These are phyloP conservation scores for Hyphopichia buzzinii DNA, from an alignment of 1,139 yeast genomes.

Conservation along the genomic window DNA sequence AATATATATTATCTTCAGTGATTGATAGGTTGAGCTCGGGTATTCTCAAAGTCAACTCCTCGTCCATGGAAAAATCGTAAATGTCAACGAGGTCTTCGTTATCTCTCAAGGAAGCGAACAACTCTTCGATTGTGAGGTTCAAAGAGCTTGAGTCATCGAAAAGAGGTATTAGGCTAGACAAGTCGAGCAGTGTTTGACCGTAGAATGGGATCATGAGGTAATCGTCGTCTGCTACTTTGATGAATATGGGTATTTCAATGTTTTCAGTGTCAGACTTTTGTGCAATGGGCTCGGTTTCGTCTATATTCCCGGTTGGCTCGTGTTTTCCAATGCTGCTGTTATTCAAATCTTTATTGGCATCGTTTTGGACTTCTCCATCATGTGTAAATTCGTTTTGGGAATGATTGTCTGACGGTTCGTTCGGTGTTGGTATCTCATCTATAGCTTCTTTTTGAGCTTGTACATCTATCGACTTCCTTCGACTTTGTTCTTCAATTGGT, in stretches of 20 bases:
- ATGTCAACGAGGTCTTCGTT: constrained; percentile 29
- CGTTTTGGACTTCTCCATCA: background rate
- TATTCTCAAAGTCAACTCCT: constrained; percentile 32
- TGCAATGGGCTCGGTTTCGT: background rate
- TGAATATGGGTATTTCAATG: constrained; percentile 16
- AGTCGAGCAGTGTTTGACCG: constrained; percentile 7
- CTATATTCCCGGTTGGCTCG: background rate
- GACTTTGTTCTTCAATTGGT: no score
- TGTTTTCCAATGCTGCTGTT: background rate
- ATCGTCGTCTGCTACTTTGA: constrained; percentile 20
- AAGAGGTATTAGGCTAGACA: constrained; percentile 19
- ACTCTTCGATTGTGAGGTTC: constrained; percentile 19
- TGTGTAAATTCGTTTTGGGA: background rate
- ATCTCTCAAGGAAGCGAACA: constrained; percentile 25
- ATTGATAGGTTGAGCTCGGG: constrained; percentile 33
- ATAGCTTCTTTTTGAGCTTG: no score
- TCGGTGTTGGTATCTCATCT: no score
- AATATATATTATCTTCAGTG: constrained; percentile 40
- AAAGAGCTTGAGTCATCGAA: constrained; percentile 20
- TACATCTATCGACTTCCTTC: no score
- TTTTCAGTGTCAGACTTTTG: background rate
- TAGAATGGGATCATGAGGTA: constrained; percentile 24
- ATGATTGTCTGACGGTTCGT: no score
- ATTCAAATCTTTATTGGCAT: background rate
- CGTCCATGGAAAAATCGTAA: constrained; percentile 21